These are phyloP conservation scores for Cryptomeria japonica DNA, from an alignment of 75 land plant species.

Conservation along the genomic window DNA sequence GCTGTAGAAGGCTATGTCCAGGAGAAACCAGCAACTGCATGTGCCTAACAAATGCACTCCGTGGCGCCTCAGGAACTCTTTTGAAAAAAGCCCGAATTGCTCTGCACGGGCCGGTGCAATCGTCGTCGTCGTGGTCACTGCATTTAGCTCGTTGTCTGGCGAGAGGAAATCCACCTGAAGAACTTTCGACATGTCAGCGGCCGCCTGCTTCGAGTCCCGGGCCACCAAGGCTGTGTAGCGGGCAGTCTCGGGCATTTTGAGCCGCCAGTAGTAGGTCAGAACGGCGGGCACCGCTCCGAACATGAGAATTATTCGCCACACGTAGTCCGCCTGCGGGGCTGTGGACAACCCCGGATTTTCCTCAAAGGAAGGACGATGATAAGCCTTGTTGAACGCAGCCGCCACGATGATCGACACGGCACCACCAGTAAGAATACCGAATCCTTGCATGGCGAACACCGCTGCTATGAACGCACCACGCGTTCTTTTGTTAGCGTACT, in stretches of 20 bases:
- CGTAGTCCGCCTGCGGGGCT: conserved; percentile 23
- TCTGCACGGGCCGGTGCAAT: neutral
- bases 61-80: conserved; percentile 22
- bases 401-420: conserved; percentile 34
- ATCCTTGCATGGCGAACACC: conserved; percentile 44
- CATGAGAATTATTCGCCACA: conserved; percentile 30
- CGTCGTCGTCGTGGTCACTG: too few species aligned
- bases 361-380: conserved; percentile 15
- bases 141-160: too few species aligned
- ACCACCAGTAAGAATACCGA: conserved; percentile 34
- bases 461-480: conserved; percentile 42
- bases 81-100: conserved; percentile 9
- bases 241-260: conserved; percentile 24
- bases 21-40: conserved; percentile 4
- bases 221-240: conserved; percentile 19
- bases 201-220: conserved; percentile 20
- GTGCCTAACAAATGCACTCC: conserved; percentile 26
- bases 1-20: conserved; percentile 23
- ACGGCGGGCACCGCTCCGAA: conserved; percentile 26
- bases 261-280: conserved; percentile 21
- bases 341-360: neutral
- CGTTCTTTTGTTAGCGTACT: conserved; percentile 39
- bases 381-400: conserved; percentile 17
- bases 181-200: conserved; percentile 19
- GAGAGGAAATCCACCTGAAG: neutral